Evolutionary conservation across 257 asterid genomes (phyloP).

Genomic region (Pogostemon cablin): DNA sequence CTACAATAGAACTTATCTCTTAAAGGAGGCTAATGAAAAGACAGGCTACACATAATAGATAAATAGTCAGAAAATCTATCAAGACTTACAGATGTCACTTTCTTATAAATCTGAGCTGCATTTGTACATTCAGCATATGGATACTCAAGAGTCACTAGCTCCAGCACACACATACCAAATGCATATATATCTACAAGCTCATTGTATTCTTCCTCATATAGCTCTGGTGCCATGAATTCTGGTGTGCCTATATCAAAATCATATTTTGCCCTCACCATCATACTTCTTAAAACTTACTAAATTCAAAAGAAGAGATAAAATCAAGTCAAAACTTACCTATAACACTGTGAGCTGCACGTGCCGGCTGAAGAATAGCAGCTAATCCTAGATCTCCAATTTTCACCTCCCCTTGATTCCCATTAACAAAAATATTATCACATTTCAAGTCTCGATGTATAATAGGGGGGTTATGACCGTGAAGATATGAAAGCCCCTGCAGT

Average conservation of each 20-base stretch:
- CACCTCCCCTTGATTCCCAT: slow-evolving; percentile 61
- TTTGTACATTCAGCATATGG: slow-evolving; percentile 65
- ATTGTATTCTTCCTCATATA: slow-evolving; percentile 58
- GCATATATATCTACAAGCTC: slow-evolving; percentile 64
- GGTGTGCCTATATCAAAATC: slow-evolving; percentile 50
- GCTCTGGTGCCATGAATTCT: slow-evolving; percentile 69
- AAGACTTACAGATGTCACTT: slow-evolving; percentile 55
- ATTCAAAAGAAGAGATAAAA: not conserved
- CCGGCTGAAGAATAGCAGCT: slow-evolving; percentile 59
- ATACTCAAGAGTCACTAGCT: slow-evolving; percentile 60
- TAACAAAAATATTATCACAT: slow-evolving; percentile 68
- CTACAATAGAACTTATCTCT: slow-evolving; percentile 16
- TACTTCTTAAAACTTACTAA: slow-evolving; percentile 6
- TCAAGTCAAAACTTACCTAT: slow-evolving; percentile 42
- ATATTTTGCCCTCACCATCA: not conserved
- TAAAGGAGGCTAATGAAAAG: slow-evolving; percentile 8
- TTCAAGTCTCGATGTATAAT: slow-evolving; percentile 95
- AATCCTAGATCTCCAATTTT: slow-evolving; percentile 60
- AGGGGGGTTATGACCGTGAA: slow-evolving; percentile 89
- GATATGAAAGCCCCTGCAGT: slow-evolving; percentile 83
- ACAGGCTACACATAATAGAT: not conserved
- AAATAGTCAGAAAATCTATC: slow-evolving; percentile 19
- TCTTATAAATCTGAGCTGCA: slow-evolving; percentile 65
- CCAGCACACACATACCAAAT: slow-evolving; percentile 66
- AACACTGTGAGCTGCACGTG: slow-evolving; percentile 80